phyloP scores from a whole-genome alignment of 1,284 basidiomycete species.

The Cryptococcus neoformans region DNA sequence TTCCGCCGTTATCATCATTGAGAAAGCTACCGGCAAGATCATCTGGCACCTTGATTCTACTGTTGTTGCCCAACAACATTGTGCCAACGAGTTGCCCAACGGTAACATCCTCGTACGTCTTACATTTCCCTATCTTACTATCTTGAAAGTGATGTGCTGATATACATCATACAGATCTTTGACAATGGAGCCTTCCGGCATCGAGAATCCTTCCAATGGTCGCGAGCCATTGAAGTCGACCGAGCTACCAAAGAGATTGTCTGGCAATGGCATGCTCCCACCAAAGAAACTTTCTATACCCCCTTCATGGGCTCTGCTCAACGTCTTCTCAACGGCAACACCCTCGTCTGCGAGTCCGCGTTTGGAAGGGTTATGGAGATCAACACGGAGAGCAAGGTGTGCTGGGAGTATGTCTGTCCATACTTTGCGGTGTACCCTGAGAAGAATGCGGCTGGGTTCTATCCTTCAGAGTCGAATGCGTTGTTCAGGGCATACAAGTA shows the following conservation, averaged over 20 bases:
- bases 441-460: background rate
- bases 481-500: conserved; percentile 2
- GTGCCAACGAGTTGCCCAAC: conserved; percentile 20
- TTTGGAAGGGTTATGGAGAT: conserved; percentile 18
- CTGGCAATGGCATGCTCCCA: conserved; percentile 19
- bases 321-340: conserved; percentile 20
- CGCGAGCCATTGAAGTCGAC: conserved; percentile 18
- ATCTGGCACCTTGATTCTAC: conserved; percentile 22
- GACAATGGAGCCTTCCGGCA: conserved; percentile 22
- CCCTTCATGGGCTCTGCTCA: conserved; percentile 23
- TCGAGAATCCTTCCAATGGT: conserved; percentile 17
- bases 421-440: conserved; percentile 8
- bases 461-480: background rate
- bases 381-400: conserved; percentile 10
- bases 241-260: conserved; percentile 18
- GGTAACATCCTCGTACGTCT: conserved; percentile 18
- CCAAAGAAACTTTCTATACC: conserved; percentile 21
- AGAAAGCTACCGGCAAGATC: conserved; percentile 12
- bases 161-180: conserved; percentile 11
- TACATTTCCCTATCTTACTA: background rate
- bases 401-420: conserved; percentile 22
- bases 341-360: conserved; percentile 17
- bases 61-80: conserved; percentile 20
- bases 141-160: background rate
- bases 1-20: conserved; percentile 15